Conservation (phyloP, 257 asterid species). For the Cruciata laevipes region DNA sequence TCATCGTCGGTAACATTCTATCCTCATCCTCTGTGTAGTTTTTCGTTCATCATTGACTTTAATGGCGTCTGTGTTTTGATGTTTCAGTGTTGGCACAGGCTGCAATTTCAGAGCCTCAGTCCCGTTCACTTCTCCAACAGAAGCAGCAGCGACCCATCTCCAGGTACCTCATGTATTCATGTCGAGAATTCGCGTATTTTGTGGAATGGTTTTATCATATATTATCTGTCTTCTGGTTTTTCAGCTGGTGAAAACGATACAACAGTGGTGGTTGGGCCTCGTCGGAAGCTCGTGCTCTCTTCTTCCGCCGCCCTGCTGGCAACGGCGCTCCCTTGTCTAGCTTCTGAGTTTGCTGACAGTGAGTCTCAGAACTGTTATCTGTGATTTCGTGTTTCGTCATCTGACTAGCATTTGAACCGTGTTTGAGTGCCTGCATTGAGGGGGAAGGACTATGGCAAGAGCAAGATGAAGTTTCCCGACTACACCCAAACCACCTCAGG, state of each 20-base stretch:
- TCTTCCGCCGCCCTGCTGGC: conserved; percentile 51
- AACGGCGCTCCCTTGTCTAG: conserved; percentile 20
- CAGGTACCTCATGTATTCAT: background rate
- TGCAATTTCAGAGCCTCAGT: background rate
- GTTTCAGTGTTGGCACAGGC: conserved; percentile 14
- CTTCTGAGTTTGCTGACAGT: conserved; percentile 85
- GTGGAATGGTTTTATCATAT: background rate
- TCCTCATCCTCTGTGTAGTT: background rate
- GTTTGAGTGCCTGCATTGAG: conserved; percentile 94
- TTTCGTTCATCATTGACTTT: background rate
- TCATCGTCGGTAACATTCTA: conserved; percentile 6
- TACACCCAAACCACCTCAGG: conserved; percentile 77
- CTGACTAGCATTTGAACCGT: conserved; percentile 27
- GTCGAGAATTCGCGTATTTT: too few relatives aligned
- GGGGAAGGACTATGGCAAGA: conserved; percentile 95
- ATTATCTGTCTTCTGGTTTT: background rate
- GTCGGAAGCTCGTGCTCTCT: conserved; percentile 55
- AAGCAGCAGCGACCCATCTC: background rate
- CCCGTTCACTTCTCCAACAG: background rate
- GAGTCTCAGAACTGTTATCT: conserved; percentile 26
- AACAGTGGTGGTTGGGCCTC: conserved; percentile 29
- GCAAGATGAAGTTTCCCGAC: conserved; percentile 90
- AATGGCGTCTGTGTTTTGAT: background rate
- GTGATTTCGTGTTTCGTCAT: conserved; percentile 1
- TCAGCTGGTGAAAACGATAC: conserved; percentile 32